Evolutionary conservation across 345 rosid species (phyloP), one percentile per base, ranked within the genome.

Genomic region (Melastoma malabathricum): DNA sequence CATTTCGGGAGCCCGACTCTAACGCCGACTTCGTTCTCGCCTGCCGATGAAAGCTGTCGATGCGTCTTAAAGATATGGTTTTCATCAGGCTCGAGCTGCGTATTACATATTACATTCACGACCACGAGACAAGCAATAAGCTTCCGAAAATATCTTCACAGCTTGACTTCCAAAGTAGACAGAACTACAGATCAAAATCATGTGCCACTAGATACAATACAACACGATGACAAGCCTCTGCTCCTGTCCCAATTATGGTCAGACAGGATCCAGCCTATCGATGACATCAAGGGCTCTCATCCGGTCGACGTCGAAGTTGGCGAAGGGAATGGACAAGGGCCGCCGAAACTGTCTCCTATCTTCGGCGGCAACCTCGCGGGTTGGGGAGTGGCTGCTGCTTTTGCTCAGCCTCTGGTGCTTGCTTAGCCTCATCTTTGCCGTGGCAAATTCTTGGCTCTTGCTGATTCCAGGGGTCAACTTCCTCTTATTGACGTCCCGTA

Each of bases 371-470:
- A 44, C 67, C 61, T 79, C 80, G 1, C 60, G 47, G 50, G 72
- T 73, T 0, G 95, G 95, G 16, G 96, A 90, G 67, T 90, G 89
- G 73, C 85, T 90, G 57, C 79, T 90, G 75, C 98, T 90, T 64
- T 84, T 90, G 51, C 87, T 82, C 71, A 82, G 79, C 71, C 98
- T 74, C 41, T 87, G 95, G 59, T 84, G 85, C 74, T 77, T 80
- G 60, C 74, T 54, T 47, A 77, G 59, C 79, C 81, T 68, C 58
- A 65, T 43, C 68, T 71, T 86, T 41, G 75, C 85, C 17, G 81
- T 82, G 53, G 74, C 75, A 31, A 90, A 80, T 68, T 90, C 98
- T 72, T 90, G 98, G 65, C 98, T 90, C 82, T 86, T 86, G 63
- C 98, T 90, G 46, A 86, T 86, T 43, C 98, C 98, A 1, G 94